A percentile compares a stretch with the other conserved stretches of the same genome.
Evolutionary conservation across 2,329 filamentous ascomycete genomes (phyloP).

Genomic region (Aspergillus brasiliensis): DNA sequence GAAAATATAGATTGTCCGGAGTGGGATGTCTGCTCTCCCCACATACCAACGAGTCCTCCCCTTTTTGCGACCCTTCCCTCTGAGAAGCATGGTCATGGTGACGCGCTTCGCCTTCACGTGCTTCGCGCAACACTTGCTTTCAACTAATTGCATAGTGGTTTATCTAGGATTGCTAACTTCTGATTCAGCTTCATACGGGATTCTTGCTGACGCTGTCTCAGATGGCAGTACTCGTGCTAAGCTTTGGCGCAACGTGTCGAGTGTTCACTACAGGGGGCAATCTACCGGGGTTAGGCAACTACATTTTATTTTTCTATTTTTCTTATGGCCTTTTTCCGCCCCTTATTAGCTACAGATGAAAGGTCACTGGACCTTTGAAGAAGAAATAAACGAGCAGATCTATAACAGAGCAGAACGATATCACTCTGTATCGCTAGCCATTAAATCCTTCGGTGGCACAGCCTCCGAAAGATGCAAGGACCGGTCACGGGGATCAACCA

Average conservation of each 20-base stretch:
- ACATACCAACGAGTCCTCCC: not conserved
- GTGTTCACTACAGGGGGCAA: not conserved
- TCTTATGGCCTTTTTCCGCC: not conserved
- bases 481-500: not conserved
- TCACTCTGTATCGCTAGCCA: not conserved
- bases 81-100: not conserved
- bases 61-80: not conserved
- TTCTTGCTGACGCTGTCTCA: not conserved
- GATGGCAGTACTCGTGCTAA: not conserved
- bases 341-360: not conserved
- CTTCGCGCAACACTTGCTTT: not conserved
- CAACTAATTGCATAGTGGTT: not conserved
- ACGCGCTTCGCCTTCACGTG: not conserved
- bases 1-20: not conserved
- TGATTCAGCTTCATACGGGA: no score
- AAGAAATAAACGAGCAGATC: not conserved
- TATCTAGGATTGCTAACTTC: no score
- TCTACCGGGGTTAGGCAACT: not conserved
- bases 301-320: not conserved
- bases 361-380: not conserved
- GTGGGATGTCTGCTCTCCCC: not conserved
- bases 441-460: not conserved
- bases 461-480: constrained; percentile 1
- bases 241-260: not conserved
- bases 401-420: not conserved